Base-by-base conservation (phyloP, 2,329 filamentous ascomycete species). In the Dactylonectria estremocensis region DNA sequence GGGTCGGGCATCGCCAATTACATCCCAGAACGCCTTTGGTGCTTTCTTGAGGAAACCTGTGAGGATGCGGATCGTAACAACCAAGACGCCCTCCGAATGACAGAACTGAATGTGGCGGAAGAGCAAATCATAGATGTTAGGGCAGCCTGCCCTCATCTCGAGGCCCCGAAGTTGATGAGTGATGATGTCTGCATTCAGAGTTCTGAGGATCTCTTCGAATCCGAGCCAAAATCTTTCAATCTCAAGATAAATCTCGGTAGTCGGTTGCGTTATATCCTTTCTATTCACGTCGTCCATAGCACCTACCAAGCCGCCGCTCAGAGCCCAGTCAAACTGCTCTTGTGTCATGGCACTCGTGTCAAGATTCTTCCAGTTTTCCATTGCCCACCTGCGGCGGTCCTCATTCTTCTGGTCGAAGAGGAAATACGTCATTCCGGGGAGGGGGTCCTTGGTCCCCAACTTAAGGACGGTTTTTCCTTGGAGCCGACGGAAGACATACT, bases 291-390 rank as follows among this genome's bases (percentile, higher is more conserved):
- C 85, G 56, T 87, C 83, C 66, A 97, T 90, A 8, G 90, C 91
- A 62, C 87, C 84, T 43, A 90, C 83, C 18, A 98, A 84, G 37
- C 91, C 90, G 68, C 93, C 91, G 69, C 91, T 91, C 46, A 98
- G 90, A 11, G 93, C 93, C 92, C 93, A 97, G 49, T 97, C 93
- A 77, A 97, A 98, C 71, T 96, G 93, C 40, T 90, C 86, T 10
- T 88, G 84, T 1, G 91, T 90, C 57, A 97, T 87, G 20, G 83
- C 82, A 28, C 86, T 84, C 13, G 89, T 86, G 54, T 88, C 85
- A 69, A 93, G 88, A 31, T 77, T 77, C 63, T 81, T 80, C 77
- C 80, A 83, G 55, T 83, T 83, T 20, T 80, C 78, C 61, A 75
- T 74, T 10, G 81, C 81, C 81, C 81, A 83, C 37, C 70, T 77